Conservation (phyloP, 129 eudicot species). For the Saussurea involucrata region DNA sequence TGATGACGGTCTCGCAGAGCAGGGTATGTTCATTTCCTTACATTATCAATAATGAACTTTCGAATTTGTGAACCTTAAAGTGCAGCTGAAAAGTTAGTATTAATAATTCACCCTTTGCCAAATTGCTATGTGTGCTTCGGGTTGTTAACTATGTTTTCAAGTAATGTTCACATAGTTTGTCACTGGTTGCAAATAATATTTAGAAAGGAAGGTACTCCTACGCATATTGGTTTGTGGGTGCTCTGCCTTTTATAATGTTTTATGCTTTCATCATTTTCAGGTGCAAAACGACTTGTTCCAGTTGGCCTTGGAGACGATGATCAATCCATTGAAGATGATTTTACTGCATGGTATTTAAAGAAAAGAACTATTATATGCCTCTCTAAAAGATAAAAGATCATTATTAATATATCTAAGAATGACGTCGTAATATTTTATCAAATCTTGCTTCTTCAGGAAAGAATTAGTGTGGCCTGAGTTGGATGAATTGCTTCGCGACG, state of each 20-base stretch:
- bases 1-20: conserved; percentile 63
- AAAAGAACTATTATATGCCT: not conserved
- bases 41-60: not conserved
- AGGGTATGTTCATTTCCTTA: conserved; percentile 47
- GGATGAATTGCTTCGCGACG: conserved; percentile 75
- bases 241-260: conserved; percentile 2
- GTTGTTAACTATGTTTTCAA: not conserved
- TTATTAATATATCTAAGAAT: not conserved
- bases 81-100: not conserved
- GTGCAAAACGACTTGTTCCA: conserved; percentile 78
- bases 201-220: not conserved
- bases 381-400: not conserved
- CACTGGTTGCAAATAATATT: not conserved
- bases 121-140: not conserved
- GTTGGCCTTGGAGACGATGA: conserved; percentile 98
- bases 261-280: conserved; percentile 36
- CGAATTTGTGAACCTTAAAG: not conserved
- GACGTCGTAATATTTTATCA: not conserved
- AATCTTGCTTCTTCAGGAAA: conserved; percentile 51
- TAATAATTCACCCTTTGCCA: not conserved
- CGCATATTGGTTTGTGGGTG: not conserved
- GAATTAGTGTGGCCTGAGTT: conserved; percentile 93
- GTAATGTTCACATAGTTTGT: not conserved
- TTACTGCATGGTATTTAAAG: conserved; percentile 69
- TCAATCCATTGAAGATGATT: conserved; percentile 97